Evolutionary conservation across 495 filamentous ascomycete genomes (phyloP).

Genomic region (Penicillium parvum): DNA sequence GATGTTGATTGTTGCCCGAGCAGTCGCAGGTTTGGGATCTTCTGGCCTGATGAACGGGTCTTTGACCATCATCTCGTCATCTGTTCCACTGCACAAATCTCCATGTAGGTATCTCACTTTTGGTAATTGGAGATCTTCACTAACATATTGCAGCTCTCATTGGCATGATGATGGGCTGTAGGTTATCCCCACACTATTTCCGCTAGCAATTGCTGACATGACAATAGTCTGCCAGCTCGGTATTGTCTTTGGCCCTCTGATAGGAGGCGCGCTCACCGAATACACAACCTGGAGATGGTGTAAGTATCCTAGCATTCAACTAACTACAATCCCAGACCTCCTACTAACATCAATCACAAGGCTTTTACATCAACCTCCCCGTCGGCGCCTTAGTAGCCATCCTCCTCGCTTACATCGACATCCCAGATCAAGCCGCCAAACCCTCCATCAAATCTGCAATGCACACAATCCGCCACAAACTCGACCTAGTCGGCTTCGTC

Average conservation of each 20-base stretch:
- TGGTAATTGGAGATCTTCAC: conserved; percentile 1
- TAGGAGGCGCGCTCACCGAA: conserved; percentile 56
- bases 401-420: conserved; percentile 43
- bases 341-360: conserved; percentile 18
- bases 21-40: conserved; percentile 39
- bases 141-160: conserved; percentile 24
- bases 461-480: conserved; percentile 22
- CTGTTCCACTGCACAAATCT: conserved; percentile 41
- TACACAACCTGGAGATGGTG: conserved; percentile 53
- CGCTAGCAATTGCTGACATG: conserved; percentile 1
- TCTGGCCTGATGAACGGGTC: conserved; percentile 49
- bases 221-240: conserved; percentile 31
- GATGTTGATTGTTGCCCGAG: conserved; percentile 44
- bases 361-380: conserved; percentile 64
- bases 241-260: conserved; percentile 46
- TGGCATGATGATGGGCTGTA: conserved; percentile 33
- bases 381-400: conserved; percentile 48
- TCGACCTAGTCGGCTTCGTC: conserved; percentile 44
- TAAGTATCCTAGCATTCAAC: conserved; percentile 23
- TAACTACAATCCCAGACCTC: conserved; percentile 1
- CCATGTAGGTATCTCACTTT: conserved; percentile 23
- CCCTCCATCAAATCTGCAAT: conserved; percentile 32
- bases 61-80: conserved; percentile 47
- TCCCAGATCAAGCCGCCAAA: conserved; percentile 43
- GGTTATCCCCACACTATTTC: conserved; percentile 15